A percentile compares a stretch with the other conserved stretches of the same genome.
phyloP scores from a whole-genome alignment of 1,284 basidiomycete genomes.

The Singerocomus inundabilis region DNA sequence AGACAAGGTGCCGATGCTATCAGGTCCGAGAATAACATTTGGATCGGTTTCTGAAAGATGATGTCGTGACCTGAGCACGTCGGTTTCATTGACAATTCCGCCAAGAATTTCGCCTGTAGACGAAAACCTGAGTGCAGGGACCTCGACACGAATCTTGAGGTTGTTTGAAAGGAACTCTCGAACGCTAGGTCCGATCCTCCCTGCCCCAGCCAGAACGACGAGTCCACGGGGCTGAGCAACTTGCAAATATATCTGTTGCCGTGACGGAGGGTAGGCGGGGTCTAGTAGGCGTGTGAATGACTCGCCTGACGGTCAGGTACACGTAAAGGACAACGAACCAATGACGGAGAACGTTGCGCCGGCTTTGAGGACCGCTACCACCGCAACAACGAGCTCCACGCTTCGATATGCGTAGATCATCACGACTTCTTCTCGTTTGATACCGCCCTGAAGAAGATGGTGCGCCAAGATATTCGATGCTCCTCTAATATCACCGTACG shows the following conservation, averaged over 20 bases:
- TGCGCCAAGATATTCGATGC: constrained; percentile 93
- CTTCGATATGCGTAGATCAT: constrained; percentile 99
- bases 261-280: constrained; percentile 93
- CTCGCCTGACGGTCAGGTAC: constrained; percentile 7
- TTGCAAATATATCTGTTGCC: constrained; percentile 94
- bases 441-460: constrained; percentile 80
- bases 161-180: constrained; percentile 83
- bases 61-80: constrained; percentile 54
- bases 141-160: constrained; percentile 87
- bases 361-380: constrained; percentile 96
- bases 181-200: constrained; percentile 78
- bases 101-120: constrained; percentile 67
- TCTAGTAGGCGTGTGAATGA: constrained; percentile 47
- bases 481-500: constrained; percentile 80
- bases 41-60: constrained; percentile 71
- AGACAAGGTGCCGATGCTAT: constrained; percentile 91
- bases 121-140: constrained; percentile 84
- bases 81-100: constrained; percentile 47
- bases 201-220: constrained; percentile 90
- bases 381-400: constrained; percentile 95
- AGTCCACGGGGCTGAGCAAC: constrained; percentile 95
- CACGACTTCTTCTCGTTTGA: constrained; percentile 94
- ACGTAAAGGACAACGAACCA: constrained; percentile 47
- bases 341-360: constrained; percentile 98
- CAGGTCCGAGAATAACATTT: constrained; percentile 86